Conservation (phyloP, 345 rosid genomes). For the Barbarea vulgaris region DNA sequence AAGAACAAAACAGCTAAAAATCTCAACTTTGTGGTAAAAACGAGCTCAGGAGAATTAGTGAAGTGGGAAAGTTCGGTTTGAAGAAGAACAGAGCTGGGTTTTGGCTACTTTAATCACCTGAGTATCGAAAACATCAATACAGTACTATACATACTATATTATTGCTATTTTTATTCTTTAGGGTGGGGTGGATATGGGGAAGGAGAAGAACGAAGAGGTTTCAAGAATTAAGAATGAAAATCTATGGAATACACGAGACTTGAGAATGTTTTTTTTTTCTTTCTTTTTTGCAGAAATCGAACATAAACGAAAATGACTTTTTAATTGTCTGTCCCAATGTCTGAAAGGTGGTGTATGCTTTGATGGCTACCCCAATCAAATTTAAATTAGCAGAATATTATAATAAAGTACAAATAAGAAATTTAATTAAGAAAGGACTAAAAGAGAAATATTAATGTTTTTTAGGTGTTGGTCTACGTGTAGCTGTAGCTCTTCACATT, state of each 20-base stretch:
- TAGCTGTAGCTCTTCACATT: background rate
- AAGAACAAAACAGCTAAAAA: background rate
- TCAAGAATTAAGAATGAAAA: slow-evolving; percentile 20
- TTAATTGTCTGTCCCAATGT: slow-evolving; percentile 36
- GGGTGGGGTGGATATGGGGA: slow-evolving; percentile 5
- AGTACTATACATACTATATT: background rate
- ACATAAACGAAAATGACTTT: slow-evolving; percentile 32
- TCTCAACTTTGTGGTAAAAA: background rate
- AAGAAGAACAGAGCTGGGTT: slow-evolving; percentile 28
- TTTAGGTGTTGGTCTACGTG: background rate
- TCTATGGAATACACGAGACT: slow-evolving; percentile 19
- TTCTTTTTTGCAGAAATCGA: slow-evolving; percentile 11
- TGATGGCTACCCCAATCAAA: slow-evolving; percentile 26
- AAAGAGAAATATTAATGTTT: slow-evolving; percentile 31
- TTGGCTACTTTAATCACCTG: slow-evolving; percentile 12
- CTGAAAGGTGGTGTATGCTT: slow-evolving; percentile 34
- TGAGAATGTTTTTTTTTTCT: slow-evolving; percentile 21
- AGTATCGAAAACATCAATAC: background rate
- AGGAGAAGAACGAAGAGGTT: slow-evolving; percentile 5
- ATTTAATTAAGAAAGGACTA: background rate
- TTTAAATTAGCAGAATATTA: slow-evolving; percentile 6
- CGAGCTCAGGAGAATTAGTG: slow-evolving; percentile 32
- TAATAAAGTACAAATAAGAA: background rate
- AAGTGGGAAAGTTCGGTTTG: slow-evolving; percentile 17
- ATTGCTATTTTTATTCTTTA: background rate